phyloP scores from a whole-genome alignment of 805 yeast genomes.

The Saturnispora diversa region DNA sequence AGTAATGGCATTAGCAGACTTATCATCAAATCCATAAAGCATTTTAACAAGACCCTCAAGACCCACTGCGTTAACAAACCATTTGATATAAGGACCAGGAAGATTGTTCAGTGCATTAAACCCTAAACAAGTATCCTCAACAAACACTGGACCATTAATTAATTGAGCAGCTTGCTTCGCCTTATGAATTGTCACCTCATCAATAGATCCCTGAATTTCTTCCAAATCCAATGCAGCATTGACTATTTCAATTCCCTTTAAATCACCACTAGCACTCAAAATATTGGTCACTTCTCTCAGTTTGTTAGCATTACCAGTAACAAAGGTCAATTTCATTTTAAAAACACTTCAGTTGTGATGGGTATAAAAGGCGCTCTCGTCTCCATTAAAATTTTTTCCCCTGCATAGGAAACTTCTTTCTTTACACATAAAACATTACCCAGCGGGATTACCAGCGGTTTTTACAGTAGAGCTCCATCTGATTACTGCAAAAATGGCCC shows the following conservation, averaged over 20 bases:
- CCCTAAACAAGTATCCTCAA: slow-evolving; percentile 89
- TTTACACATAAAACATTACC: slow-evolving; percentile 25
- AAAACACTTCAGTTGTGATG: not conserved
- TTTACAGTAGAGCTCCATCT: slow-evolving; percentile 27
- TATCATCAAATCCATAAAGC: slow-evolving; percentile 75
- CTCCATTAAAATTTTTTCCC: too few relatives aligned
- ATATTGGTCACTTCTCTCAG: slow-evolving; percentile 77
- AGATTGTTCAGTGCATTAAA: slow-evolving; percentile 69
- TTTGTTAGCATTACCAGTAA: slow-evolving; percentile 81
- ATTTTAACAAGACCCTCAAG: slow-evolving; percentile 68
- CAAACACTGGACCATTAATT: slow-evolving; percentile 72
- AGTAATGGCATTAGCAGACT: slow-evolving; percentile 79
- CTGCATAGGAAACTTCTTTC: too few relatives aligned
- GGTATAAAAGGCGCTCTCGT: not conserved
- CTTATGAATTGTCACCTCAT: slow-evolving; percentile 74
- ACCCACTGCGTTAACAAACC: slow-evolving; percentile 80
- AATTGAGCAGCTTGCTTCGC: slow-evolving; percentile 62
- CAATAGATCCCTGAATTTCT: slow-evolving; percentile 84
- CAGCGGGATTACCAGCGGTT: slow-evolving; percentile 37
- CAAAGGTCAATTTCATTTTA: slow-evolving; percentile 25
- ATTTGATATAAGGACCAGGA: slow-evolving; percentile 88
- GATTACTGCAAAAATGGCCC: slow-evolving; percentile 34
- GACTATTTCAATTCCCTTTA: slow-evolving; percentile 38
- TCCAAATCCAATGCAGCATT: slow-evolving; percentile 72
- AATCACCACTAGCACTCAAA: slow-evolving; percentile 36